phyloP scores from a whole-genome alignment of 2,329 filamentous ascomycete species.

The Gaeumannomyces sp. region DNA sequence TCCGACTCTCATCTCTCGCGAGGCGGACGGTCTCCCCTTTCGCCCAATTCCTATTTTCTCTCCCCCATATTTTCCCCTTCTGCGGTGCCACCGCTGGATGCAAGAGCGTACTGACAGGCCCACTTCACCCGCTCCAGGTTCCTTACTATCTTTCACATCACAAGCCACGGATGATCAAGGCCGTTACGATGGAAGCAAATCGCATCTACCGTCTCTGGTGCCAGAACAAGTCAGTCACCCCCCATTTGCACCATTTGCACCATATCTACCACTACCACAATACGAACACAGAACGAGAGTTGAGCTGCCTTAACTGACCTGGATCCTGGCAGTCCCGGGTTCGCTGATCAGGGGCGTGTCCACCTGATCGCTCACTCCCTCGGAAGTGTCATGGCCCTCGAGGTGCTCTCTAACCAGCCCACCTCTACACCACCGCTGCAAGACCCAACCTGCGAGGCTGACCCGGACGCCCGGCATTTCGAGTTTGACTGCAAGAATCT shows the following conservation, averaged over 20 bases:
- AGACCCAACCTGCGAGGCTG: slow-evolving; percentile 12
- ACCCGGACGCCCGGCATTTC: slow-evolving; percentile 53
- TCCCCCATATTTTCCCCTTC: too few species aligned
- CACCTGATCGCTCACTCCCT: slow-evolving; percentile 92
- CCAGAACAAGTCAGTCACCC: slow-evolving; percentile 59
- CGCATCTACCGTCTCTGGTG: slow-evolving; percentile 96
- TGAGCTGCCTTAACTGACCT: background rate
- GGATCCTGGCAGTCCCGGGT: slow-evolving; percentile 50
- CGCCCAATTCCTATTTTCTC: too few species aligned
- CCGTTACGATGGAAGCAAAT: slow-evolving; percentile 85
- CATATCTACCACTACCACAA: too few species aligned
- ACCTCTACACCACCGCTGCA: slow-evolving; percentile 53
- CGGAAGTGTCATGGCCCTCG: slow-evolving; percentile 89
- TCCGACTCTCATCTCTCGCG: too few species aligned
- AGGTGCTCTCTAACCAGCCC: slow-evolving; percentile 85
- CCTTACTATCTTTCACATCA: slow-evolving; percentile 97
- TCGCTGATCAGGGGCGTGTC: slow-evolving; percentile 72
- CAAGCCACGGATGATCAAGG: slow-evolving; percentile 88
- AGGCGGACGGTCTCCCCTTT: too few species aligned
- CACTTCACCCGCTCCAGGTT: background rate
- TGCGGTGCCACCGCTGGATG: too few species aligned
- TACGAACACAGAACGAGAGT: background rate
- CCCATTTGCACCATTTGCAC: too few species aligned
- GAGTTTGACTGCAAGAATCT: slow-evolving; percentile 89
- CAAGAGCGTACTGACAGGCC: background rate